Evolutionary conservation across 2,329 filamentous ascomycete genomes (phyloP).

Genomic region (Colletotrichum kahawae): DNA sequence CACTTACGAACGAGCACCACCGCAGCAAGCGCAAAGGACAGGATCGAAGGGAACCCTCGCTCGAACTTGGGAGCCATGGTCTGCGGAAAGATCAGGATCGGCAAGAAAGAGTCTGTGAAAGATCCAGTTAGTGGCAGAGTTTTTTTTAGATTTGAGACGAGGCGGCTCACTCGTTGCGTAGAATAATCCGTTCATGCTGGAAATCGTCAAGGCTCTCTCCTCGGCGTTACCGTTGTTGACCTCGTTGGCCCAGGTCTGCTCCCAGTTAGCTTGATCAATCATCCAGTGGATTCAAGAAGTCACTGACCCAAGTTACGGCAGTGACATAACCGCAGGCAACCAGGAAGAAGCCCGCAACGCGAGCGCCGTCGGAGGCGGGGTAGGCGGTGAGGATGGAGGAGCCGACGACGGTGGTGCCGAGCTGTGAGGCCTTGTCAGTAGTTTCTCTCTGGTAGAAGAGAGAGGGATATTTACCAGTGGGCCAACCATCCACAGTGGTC

Average conservation of each 20-base stretch:
- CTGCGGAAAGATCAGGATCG: slow-evolving; percentile 37
- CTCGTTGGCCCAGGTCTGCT: slow-evolving; percentile 37
- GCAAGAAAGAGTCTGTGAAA: slow-evolving; percentile 31
- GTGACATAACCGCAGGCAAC: slow-evolving; percentile 3
- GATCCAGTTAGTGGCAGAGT: neutral
- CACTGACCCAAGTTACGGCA: neutral
- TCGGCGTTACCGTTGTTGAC: slow-evolving; percentile 35
- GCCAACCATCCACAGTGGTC: neutral
- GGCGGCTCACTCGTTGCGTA: slow-evolving; percentile 26
- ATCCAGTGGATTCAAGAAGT: neutral
- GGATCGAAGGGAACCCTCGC: neutral
- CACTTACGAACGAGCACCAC: slow-evolving; percentile 8
- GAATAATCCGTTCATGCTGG: slow-evolving; percentile 36
- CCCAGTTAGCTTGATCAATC: neutral
- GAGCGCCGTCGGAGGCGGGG: neutral
- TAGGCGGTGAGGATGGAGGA: slow-evolving; percentile 1
- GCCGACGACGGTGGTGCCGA: slow-evolving; percentile 2
- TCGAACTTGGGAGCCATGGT: slow-evolving; percentile 34
- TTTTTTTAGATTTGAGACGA: too few species aligned
- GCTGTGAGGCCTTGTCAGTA: neutral
- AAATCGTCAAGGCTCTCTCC: slow-evolving; percentile 35
- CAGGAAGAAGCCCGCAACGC: slow-evolving; percentile 1
- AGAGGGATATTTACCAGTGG: neutral
- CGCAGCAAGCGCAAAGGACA: neutral
- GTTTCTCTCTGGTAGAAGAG: accelerated